Conservation (phyloP, 108 stramenopile species). For the Cyclotella sp. region DNA sequence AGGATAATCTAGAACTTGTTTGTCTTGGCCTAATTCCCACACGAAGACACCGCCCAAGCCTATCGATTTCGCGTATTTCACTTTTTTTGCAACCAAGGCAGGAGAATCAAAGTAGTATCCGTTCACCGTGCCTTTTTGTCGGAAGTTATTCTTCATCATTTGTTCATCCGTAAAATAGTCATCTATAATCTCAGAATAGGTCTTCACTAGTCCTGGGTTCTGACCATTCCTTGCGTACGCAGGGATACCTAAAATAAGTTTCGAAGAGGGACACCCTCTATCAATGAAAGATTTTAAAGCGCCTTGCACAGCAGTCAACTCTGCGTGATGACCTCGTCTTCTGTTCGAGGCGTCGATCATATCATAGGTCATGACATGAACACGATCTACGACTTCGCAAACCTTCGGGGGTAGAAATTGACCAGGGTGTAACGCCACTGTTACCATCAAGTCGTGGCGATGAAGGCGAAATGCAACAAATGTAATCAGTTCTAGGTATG, state of each 20-base stretch:
- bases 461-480: conserved; percentile 34
- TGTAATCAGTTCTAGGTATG: conserved; percentile 45
- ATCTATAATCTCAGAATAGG: conserved; percentile 72
- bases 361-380: conserved; percentile 83
- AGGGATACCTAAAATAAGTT: conserved; percentile 77
- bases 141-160: conserved; percentile 5
- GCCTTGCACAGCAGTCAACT: conserved; percentile 9
- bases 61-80: conserved; percentile 44
- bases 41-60: conserved; percentile 69
- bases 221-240: conserved; percentile 65
- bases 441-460: conserved; percentile 36
- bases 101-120: conserved; percentile 68
- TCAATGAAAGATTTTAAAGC: conserved; percentile 25
- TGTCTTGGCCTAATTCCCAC: conserved; percentile 86
- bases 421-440: conserved; percentile 61
- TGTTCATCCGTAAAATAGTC: conserved; percentile 29
- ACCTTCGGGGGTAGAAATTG: conserved; percentile 43
- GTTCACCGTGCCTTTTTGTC: conserved; percentile 26
- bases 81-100: conserved; percentile 52
- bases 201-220: conserved; percentile 57
- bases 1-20: conserved; percentile 34
- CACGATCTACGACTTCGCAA: conserved; percentile 55
- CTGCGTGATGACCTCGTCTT: conserved; percentile 27
- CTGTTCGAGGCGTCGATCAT: conserved; percentile 31
- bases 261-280: conserved; percentile 42